A percentile compares a stretch with the other conserved stretches of the same genome.
phyloP scores from a whole-genome alignment of 1,284 basidiomycete species.

The Rugosomyces carneus region DNA sequence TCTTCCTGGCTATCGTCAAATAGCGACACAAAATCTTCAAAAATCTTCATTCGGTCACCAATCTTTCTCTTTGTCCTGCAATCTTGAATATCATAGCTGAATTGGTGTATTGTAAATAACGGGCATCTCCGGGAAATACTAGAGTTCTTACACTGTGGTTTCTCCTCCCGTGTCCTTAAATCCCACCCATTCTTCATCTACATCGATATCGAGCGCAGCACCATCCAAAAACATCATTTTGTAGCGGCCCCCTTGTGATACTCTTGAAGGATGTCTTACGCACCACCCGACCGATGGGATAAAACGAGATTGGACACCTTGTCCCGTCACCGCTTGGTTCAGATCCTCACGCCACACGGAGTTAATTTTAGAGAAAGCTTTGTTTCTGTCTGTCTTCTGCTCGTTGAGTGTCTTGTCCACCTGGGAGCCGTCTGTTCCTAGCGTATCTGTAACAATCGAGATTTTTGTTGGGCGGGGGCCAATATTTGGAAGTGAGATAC shows the following conservation, averaged over 20 bases:
- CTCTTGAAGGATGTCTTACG: slow-evolving; percentile 30
- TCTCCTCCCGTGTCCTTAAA: slow-evolving; percentile 24
- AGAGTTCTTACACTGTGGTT: slow-evolving; percentile 23
- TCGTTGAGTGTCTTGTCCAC: neutral
- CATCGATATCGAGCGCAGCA: slow-evolving; percentile 34
- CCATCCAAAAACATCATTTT: slow-evolving; percentile 45
- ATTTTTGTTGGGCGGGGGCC: slow-evolving; percentile 23
- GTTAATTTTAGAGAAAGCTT: slow-evolving; percentile 2
- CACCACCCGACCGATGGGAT: slow-evolving; percentile 40
- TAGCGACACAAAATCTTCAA: slow-evolving; percentile 35
- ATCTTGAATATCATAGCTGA: slow-evolving; percentile 29
- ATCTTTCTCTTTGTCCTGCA: slow-evolving; percentile 27
- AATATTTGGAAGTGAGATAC: slow-evolving; percentile 19
- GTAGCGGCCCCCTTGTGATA: slow-evolving; percentile 33
- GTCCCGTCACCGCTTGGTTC: slow-evolving; percentile 1
- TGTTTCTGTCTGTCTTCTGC: slow-evolving; percentile 1
- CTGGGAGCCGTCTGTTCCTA: slow-evolving; percentile 2
- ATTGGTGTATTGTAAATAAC: neutral
- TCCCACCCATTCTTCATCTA: slow-evolving; percentile 36
- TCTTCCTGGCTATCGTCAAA: slow-evolving; percentile 26
- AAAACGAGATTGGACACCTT: slow-evolving; percentile 26
- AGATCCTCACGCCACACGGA: slow-evolving; percentile 6
- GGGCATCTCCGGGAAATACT: neutral
- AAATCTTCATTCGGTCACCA: slow-evolving; percentile 37
- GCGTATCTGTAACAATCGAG: slow-evolving; percentile 4